Evolutionary conservation across 106 monocot genomes (phyloP), one percentile per base, ranked within the genome.

Genomic region (Amphibolis antarctica): DNA sequence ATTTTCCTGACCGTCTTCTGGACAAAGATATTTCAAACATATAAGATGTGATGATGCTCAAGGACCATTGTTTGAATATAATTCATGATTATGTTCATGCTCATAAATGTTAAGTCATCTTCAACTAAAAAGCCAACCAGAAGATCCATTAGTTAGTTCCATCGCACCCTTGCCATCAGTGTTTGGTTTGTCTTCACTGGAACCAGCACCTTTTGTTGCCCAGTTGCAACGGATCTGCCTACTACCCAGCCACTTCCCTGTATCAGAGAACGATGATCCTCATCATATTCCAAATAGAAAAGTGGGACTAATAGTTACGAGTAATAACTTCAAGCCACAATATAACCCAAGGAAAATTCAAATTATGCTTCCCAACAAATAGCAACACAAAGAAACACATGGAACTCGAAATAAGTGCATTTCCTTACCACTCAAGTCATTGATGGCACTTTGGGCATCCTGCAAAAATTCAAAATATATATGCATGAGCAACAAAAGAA

Each of bases 391-490:
- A 42, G 24, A 10, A 44, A 44, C 11, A 65, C 13, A 29, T 14
- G 0, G 9, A 43, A 25, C 11, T 4, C 44, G 23, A 53, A 55
- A 52, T 15, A 36, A 64, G 14, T 62, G 50, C 3, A 62, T 30
- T 13, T 26, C 28, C 61, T 48, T 70, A 89, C 93, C 94, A 69
- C 47, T 89, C 29, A 87, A 77, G 31, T 98, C 90, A 75, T 90
- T 98, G 46, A 98, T 98, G 44, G 96, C 96, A 71, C 76, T 98
- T 74, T 98, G 96, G 46, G 96, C 96, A 59, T 98, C 96, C 96
- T 98, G 82, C 28, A 9, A 22, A 67, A 45, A 13, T 50, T 48
- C 6, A 53, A 67, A 42, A 27, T 24, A 6, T 24, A 42, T n/a
- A 67, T n/a, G 14, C n/a, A n/a, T n/a, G n/a, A 55, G 26, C 44